Conservation (phyloP, 2,329 filamentous ascomycete genomes). For the Cercospora brassicicola region DNA sequence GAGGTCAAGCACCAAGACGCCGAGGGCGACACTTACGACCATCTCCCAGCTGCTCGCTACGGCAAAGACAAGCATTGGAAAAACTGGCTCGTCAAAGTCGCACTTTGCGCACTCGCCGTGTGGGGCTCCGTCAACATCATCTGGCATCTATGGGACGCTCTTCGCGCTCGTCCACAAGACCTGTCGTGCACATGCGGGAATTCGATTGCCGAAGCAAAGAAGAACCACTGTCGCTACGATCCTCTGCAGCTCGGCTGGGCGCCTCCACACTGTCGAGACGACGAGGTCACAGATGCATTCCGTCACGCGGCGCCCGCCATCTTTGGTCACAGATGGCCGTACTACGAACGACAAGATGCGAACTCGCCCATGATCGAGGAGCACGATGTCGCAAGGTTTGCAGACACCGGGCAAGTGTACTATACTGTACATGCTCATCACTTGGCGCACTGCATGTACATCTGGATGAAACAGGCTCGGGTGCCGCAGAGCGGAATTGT, state of each 20-base stretch:
- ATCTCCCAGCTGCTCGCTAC: background rate
- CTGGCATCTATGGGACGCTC: background rate
- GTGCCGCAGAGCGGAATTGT: background rate
- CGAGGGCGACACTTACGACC: background rate
- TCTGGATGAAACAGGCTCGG: background rate
- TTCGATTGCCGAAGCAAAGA: background rate
- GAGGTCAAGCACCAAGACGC: background rate
- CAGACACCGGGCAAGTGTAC: background rate
- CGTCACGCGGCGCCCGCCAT: background rate
- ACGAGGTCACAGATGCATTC: background rate
- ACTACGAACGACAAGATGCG: background rate
- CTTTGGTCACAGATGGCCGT: background rate
- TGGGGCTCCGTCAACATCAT: background rate
- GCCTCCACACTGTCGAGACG: background rate
- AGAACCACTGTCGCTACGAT: background rate
- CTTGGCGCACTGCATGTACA: background rate
- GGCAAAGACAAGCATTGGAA: background rate
- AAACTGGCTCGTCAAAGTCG: background rate
- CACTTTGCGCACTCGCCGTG: background rate
- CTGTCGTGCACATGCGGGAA: background rate
- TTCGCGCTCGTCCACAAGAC: background rate
- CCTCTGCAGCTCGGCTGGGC: background rate
- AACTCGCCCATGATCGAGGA: background rate
- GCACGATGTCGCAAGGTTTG: background rate
- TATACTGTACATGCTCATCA: background rate